phyloP scores from a whole-genome alignment of 352 stramenopile species.

The Peronospora destructor region DNA sequence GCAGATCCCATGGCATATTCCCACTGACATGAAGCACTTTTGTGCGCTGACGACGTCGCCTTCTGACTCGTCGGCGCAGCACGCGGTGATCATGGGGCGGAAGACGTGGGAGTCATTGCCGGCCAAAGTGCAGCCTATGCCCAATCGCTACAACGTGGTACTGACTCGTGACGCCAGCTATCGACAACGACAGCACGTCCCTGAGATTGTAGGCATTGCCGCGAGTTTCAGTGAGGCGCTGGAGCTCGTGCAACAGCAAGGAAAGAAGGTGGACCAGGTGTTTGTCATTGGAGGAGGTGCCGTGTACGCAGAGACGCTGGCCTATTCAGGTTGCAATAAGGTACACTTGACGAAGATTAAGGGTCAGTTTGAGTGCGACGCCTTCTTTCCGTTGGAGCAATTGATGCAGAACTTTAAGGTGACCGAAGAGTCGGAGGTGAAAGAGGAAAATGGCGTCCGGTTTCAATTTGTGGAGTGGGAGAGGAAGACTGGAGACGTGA shows the following conservation, averaged over 20 bases:
- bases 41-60: slow-evolving; percentile 82
- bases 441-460: slow-evolving; percentile 70
- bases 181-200: slow-evolving; percentile 37
- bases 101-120: slow-evolving; percentile 99
- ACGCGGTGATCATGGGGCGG: slow-evolving; percentile 99
- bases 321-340: slow-evolving; percentile 66
- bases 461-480: slow-evolving; percentile 75
- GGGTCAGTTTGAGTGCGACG: slow-evolving; percentile 84
- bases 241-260: slow-evolving; percentile 56
- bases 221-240: slow-evolving; percentile 89
- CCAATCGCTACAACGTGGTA: slow-evolving; percentile 94
- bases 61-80: slow-evolving; percentile 34
- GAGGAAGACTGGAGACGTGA: slow-evolving; percentile 13
- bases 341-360: slow-evolving; percentile 91
- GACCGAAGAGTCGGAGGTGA: slow-evolving; percentile 39
- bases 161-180: slow-evolving; percentile 81
- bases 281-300: slow-evolving; percentile 96
- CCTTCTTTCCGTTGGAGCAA: slow-evolving; percentile 82
- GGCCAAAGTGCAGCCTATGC: slow-evolving; percentile 91
- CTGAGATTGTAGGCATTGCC: slow-evolving; percentile 81
- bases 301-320: slow-evolving; percentile 92
- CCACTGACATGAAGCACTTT: slow-evolving; percentile 95
- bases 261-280: slow-evolving; percentile 83
- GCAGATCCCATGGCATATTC: slow-evolving; percentile 92
- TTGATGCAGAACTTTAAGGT: slow-evolving; percentile 46